phyloP scores from a whole-genome alignment of 768 basidiomycete species.

The Serendipita sp. region DNA sequence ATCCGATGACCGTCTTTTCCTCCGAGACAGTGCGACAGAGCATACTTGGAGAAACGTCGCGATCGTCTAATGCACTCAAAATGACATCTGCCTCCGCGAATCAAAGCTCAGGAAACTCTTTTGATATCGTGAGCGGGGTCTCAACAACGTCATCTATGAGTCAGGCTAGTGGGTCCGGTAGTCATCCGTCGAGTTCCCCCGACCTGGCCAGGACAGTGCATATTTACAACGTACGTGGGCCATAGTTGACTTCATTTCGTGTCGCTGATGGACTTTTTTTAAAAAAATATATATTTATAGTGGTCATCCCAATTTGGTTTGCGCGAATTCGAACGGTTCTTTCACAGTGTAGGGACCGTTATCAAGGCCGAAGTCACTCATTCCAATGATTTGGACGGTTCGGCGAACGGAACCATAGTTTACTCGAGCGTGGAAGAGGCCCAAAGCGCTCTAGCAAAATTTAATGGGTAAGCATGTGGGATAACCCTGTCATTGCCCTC shows the following conservation, averaged over 20 bases:
- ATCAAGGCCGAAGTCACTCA: constrained; percentile 82
- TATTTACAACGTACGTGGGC: constrained; percentile 56
- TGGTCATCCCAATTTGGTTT: neutral
- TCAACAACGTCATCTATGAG: neutral
- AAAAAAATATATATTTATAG: neutral
- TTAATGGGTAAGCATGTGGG: constrained; percentile 58
- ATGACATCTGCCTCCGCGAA: neutral
- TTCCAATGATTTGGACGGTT: constrained; percentile 72
- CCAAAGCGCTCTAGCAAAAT: constrained; percentile 67
- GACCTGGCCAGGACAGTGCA: constrained; percentile 23
- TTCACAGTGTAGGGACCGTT: constrained; percentile 79
- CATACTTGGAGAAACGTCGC: neutral
- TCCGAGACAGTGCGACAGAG: neutral
- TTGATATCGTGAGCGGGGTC: neutral
- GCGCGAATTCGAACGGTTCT: constrained; percentile 80
- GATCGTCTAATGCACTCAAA: constrained; percentile 1
- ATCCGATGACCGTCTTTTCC: neutral
- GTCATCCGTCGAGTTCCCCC: neutral
- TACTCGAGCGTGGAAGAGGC: constrained; percentile 76
- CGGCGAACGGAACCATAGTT: constrained; percentile 86
- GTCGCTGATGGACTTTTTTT: neutral
- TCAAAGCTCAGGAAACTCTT: neutral
- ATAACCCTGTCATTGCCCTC: neutral
- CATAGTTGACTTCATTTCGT: constrained; percentile 20
- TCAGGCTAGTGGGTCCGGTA: neutral